Evolutionary conservation across 83 land plant genomes (phyloP).

Genomic region (Larix sibirica): DNA sequence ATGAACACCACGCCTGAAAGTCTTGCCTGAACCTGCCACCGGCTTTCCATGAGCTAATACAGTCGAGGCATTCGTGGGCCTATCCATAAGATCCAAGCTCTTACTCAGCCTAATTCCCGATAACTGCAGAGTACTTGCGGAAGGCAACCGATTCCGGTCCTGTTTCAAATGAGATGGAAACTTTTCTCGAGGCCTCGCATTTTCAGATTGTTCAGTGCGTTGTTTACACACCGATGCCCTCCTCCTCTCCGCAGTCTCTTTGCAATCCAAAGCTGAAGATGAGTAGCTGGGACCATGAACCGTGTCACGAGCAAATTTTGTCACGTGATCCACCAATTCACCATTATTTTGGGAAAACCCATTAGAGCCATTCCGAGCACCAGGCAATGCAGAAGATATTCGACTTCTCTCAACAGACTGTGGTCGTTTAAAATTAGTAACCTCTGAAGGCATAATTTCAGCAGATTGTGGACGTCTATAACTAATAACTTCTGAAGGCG

Average conservation of each 20-base stretch:
- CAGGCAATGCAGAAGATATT: not conserved
- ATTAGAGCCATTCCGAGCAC: not conserved
- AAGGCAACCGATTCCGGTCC: conserved; percentile 62
- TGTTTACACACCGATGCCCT: conserved; percentile 39
- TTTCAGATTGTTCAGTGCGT: conserved; percentile 60
- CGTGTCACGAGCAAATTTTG: not conserved
- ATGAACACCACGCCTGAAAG: not conserved
- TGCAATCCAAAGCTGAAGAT: conserved; percentile 18
- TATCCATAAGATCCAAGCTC: conserved; percentile 66
- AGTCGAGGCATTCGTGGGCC: conserved; percentile 16
- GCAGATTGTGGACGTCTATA: not conserved
- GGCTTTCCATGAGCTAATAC: conserved; percentile 17
- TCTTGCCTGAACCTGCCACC: not conserved
- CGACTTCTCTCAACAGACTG: not conserved
- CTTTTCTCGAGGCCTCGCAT: conserved; percentile 61
- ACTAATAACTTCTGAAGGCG: not conserved
- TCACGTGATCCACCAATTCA: not conserved
- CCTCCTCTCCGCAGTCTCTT: conserved; percentile 57
- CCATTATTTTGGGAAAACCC: not conserved
- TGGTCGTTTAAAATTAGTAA: not conserved
- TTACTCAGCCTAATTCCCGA: conserved; percentile 32
- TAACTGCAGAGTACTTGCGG: conserved; percentile 33
- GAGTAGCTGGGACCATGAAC: not conserved
- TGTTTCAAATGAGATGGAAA: conserved; percentile 24
- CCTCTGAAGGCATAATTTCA: not conserved